These are phyloP conservation scores for Neonectria punicea DNA, from an alignment of 2,329 filamentous ascomycete genomes.

Conservation along the genomic window DNA sequence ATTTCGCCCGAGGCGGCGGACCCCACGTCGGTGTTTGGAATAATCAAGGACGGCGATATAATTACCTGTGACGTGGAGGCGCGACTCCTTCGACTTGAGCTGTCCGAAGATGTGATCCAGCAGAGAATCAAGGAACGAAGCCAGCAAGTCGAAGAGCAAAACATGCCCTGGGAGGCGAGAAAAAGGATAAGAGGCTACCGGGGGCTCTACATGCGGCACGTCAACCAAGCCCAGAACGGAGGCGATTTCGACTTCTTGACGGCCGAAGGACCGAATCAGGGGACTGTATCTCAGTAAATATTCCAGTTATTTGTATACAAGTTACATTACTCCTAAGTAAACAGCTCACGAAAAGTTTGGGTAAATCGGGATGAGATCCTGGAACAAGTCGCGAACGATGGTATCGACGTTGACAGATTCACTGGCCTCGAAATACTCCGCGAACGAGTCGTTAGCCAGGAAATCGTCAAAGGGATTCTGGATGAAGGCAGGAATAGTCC, in stretches of 20 bases:
- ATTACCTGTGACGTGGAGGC: constrained; percentile 82
- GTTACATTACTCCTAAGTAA: background rate
- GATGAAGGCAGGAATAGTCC: constrained; percentile 17
- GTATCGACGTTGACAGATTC: constrained; percentile 46
- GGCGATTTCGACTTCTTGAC: constrained; percentile 72
- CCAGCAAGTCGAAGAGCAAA: constrained; percentile 45
- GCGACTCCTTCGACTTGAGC: constrained; percentile 66
- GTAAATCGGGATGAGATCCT: constrained; percentile 49
- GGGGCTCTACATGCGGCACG: constrained; percentile 67
- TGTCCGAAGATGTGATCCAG: constrained; percentile 76
- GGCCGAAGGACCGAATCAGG: constrained; percentile 48
- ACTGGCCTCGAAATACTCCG: constrained; percentile 42
- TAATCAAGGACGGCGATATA: constrained; percentile 80
- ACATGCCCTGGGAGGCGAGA: constrained; percentile 50
- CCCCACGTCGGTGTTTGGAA: constrained; percentile 79
- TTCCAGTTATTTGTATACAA: background rate
- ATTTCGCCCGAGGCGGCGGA: constrained; percentile 85
- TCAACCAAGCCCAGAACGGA: constrained; percentile 69
- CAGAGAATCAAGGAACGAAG: constrained; percentile 70
- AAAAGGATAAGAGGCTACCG: constrained; percentile 63
- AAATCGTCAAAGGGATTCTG: constrained; percentile 41
- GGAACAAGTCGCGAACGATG: constrained; percentile 49
- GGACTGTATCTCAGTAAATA: background rate
- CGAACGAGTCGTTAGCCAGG: constrained; percentile 40
- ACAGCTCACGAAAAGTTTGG: constrained; percentile 22